Conservation (phyloP, 345 rosid species). For the Eucalyptus cloeziana region DNA sequence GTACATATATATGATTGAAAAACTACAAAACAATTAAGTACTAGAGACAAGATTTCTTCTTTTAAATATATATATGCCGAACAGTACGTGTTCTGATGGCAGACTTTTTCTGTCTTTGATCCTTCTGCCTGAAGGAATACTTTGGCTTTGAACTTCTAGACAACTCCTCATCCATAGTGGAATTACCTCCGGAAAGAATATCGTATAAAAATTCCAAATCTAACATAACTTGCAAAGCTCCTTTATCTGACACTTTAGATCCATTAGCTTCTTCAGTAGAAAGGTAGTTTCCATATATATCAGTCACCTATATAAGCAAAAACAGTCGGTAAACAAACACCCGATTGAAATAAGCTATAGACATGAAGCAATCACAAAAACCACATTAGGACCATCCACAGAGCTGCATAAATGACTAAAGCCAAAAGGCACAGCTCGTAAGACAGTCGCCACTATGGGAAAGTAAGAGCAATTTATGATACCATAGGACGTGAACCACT, state of each 20-base stretch:
- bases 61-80: not conserved
- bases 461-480: not conserved
- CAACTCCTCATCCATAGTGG: conserved; percentile 27
- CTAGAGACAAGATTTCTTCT: too few species aligned
- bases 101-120: conserved; percentile 35
- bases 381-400: not conserved
- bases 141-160: conserved; percentile 38
- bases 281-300: conserved; percentile 60
- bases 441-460: not conserved
- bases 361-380: not conserved
- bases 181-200: conserved; percentile 68
- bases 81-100: conserved; percentile 35
- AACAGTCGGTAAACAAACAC: not conserved
- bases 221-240: conserved; percentile 67
- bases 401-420: not conserved
- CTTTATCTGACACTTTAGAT: conserved; percentile 85
- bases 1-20: too few species aligned
- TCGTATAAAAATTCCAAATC: conserved; percentile 79
- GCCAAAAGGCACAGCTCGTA: not conserved
- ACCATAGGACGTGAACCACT: not conserved
- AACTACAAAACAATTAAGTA: too few species aligned
- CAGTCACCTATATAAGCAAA: conserved; percentile 29
- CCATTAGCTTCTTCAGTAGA: conserved; percentile 48
- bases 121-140: conserved; percentile 50
- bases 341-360: not conserved